Conservation (phyloP, 257 asterid genomes). For the Plantago elongata region DNA sequence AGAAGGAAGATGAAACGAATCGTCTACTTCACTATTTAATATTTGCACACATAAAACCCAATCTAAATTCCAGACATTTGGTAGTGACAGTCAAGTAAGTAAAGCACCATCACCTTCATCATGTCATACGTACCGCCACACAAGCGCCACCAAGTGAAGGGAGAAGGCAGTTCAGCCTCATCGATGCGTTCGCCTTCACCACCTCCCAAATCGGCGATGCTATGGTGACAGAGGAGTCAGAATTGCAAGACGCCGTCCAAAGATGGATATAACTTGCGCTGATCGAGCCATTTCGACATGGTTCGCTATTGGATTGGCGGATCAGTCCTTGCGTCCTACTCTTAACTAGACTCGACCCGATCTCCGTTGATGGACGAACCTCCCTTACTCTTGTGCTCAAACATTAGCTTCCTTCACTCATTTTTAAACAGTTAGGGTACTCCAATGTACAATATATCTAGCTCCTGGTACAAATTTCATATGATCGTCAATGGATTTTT, state of each 20-base stretch:
- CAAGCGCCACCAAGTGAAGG: background rate
- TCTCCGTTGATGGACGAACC: conserved; percentile 18
- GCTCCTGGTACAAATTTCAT: no score
- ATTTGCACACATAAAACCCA: no score
- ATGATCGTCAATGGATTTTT: no score
- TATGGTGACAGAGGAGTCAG: background rate
- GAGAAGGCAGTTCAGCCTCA: background rate
- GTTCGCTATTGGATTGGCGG: conserved; percentile 44
- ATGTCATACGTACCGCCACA: no score
- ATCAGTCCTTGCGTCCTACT: conserved; percentile 23
- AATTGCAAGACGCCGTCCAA: background rate
- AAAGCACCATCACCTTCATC: no score
- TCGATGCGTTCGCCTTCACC: background rate
- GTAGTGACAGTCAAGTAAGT: no score
- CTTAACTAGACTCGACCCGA: conserved; percentile 27
- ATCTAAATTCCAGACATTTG: no score
- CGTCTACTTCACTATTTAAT: no score
- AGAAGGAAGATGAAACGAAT: no score
- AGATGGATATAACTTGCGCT: conserved; percentile 18
- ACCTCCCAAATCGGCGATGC: background rate
- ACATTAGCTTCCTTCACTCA: conserved; percentile 13
- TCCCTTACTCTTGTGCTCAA: conserved; percentile 30
- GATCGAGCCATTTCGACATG: conserved; percentile 33
- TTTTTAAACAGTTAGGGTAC: no score
- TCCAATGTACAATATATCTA: no score